phyloP scores from a whole-genome alignment of 2,329 filamentous ascomycete species.

The Paraphaeosphaeria minitans region DNA sequence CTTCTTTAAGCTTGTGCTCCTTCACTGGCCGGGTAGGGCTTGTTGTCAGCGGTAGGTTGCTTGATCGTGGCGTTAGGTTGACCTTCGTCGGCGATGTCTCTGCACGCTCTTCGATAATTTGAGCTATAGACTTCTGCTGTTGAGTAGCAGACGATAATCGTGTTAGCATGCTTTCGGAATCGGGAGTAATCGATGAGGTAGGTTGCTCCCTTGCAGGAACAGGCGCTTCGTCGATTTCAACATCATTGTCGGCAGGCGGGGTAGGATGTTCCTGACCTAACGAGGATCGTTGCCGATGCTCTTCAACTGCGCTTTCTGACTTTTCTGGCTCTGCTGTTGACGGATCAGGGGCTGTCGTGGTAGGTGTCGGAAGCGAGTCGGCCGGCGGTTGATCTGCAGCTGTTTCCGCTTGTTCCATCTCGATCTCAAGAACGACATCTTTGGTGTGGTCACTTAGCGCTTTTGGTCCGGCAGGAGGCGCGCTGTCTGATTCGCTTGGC shows the following conservation, averaged over 20 bases:
- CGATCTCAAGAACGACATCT: slow-evolving; percentile 20
- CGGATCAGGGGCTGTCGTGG: slow-evolving; percentile 41
- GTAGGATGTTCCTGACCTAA: slow-evolving; percentile 38
- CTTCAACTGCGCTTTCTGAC: slow-evolving; percentile 20
- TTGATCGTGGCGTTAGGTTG: slow-evolving; percentile 47
- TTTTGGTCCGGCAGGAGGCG: slow-evolving; percentile 16
- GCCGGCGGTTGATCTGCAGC: slow-evolving; percentile 28
- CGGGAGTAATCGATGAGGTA: slow-evolving; percentile 22
- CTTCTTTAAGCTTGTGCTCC: slow-evolving; percentile 60
- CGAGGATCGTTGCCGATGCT: slow-evolving; percentile 18
- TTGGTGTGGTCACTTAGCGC: slow-evolving; percentile 34
- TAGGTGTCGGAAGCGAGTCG: slow-evolving; percentile 45
- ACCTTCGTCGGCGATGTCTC: slow-evolving; percentile 57
- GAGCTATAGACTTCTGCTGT: slow-evolving; percentile 73
- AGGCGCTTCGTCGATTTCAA: slow-evolving; percentile 40
- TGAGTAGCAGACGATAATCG: slow-evolving; percentile 72
- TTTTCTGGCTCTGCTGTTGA: slow-evolving; percentile 30
- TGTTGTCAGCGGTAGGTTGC: slow-evolving; percentile 31
- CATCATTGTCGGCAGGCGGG: slow-evolving; percentile 42
- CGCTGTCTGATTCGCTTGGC: slow-evolving; percentile 26
- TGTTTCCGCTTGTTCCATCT: slow-evolving; percentile 12
- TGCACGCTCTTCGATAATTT: slow-evolving; percentile 69
- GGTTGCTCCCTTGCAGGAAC: slow-evolving; percentile 15
- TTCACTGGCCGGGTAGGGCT: slow-evolving; percentile 31
- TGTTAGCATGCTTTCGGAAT: slow-evolving; percentile 66